These are phyloP conservation scores for Alisma plantagoaquatica DNA, from an alignment of 106 monocot genomes.

Conservation along the genomic window DNA sequence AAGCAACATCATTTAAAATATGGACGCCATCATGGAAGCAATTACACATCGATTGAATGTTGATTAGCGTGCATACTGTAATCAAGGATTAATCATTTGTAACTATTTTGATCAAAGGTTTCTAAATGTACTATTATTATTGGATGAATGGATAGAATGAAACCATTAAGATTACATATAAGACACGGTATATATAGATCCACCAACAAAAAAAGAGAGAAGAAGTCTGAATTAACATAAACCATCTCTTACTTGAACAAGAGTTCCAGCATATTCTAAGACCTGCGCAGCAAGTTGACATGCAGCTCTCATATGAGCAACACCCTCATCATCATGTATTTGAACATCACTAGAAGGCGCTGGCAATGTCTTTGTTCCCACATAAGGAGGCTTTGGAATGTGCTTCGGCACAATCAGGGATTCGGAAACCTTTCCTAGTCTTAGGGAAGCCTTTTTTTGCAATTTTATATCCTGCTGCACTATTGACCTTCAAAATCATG, in stretches of 20 bases:
- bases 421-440: slow-evolving; percentile 59
- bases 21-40: too few relatives aligned
- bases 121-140: too few relatives aligned
- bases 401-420: slow-evolving; percentile 54
- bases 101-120: too few relatives aligned
- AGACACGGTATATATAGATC: too few relatives aligned
- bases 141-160: too few relatives aligned
- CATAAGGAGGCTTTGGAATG: slow-evolving; percentile 79
- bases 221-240: too few relatives aligned
- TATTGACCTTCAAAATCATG: slow-evolving; percentile 54
- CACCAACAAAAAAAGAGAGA: too few relatives aligned
- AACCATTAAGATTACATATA: too few relatives aligned
- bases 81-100: too few relatives aligned
- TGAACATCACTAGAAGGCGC: slow-evolving; percentile 55
- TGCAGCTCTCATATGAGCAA: slow-evolving; percentile 66
- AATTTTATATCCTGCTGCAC: slow-evolving; percentile 36
- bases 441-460: slow-evolving; percentile 59
- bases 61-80: too few relatives aligned
- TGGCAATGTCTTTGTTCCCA: slow-evolving; percentile 36
- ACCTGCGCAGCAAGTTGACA: slow-evolving; percentile 83
- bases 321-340: slow-evolving; percentile 70
- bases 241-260: slow-evolving; percentile 75
- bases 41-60: too few relatives aligned
- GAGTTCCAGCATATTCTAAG: slow-evolving; percentile 68
- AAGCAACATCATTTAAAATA: too few relatives aligned